phyloP scores from a whole-genome alignment of 305 asterid species.

The Nicotiana rustica region DNA sequence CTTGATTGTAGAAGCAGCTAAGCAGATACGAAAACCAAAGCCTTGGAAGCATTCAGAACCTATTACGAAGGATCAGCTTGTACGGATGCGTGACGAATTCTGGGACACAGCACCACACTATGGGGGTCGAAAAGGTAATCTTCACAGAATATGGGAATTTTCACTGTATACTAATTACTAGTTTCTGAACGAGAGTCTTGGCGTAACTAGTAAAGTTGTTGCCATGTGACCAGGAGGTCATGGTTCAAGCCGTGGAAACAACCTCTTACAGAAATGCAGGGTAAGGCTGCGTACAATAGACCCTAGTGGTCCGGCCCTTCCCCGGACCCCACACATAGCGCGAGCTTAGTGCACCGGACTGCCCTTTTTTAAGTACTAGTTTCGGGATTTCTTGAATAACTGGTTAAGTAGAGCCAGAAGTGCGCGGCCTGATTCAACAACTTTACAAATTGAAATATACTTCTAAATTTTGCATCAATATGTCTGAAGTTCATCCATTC shows the following conservation, averaged over 20 bases:
- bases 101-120: constrained; percentile 98
- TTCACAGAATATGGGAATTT: background rate
- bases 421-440: background rate
- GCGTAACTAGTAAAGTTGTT: no score
- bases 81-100: constrained; percentile 83
- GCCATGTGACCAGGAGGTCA: no score
- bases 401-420: background rate
- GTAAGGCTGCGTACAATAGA: no score
- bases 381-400: background rate
- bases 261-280: no score
- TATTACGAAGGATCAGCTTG: constrained; percentile 74
- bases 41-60: constrained; percentile 92
- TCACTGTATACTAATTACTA: background rate
- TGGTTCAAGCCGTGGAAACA: no score
- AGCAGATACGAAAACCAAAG: constrained; percentile 76
- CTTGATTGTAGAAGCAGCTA: constrained; percentile 53
- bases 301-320: no score
- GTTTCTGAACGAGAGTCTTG: background rate
- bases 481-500: background rate
- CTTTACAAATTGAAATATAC: background rate
- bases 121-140: constrained; percentile 82
- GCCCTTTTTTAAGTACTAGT: no score
- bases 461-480: background rate
- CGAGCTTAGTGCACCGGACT: no score
- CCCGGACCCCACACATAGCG: no score